Percentiles rank a stretch among this genome's conserved stretches.
phyloP scores from a whole-genome alignment of 73 alveolate species.

The Tetrahymena borealis region DNA sequence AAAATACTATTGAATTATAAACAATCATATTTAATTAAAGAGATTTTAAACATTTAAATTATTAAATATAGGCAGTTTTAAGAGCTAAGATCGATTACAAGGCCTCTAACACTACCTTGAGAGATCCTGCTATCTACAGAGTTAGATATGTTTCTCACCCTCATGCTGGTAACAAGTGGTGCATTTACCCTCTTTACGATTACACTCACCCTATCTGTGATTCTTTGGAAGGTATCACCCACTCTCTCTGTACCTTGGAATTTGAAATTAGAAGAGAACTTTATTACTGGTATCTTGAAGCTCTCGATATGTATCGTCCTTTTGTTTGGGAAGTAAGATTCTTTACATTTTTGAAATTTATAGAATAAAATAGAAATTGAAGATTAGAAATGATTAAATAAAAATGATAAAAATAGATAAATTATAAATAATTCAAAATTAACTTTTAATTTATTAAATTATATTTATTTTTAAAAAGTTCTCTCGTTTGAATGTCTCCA shows the following conservation, averaged over 20 bases:
- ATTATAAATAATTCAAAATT: neutral
- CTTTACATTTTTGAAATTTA: too few species aligned
- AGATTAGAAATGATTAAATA: too few species aligned
- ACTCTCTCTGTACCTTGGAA: slow-evolving; percentile 96
- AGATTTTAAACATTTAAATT: neutral
- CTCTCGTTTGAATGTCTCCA: slow-evolving; percentile 93
- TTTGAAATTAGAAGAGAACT: slow-evolving; percentile 98
- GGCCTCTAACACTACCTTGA: slow-evolving; percentile 87
- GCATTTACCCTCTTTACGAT: slow-evolving; percentile 97
- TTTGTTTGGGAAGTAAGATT: slow-evolving; percentile 95
- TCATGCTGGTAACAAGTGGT: slow-evolving; percentile 98
- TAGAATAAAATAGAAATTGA: too few species aligned
- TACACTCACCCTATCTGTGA: slow-evolving; percentile 95
- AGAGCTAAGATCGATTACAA: slow-evolving; percentile 94
- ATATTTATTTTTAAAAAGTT: slow-evolving; percentile 8
- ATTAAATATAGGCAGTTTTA: slow-evolving; percentile 63
- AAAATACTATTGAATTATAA: too few species aligned
- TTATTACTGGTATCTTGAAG: slow-evolving; percentile 96
- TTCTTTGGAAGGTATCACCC: slow-evolving; percentile 93
- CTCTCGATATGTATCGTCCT: slow-evolving; percentile 94
- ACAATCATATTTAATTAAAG: neutral
- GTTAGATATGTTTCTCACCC: slow-evolving; percentile 95
- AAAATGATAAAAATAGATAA: too few species aligned
- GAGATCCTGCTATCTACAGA: slow-evolving; percentile 98
- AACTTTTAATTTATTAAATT: neutral